Evolutionary conservation across 164 flowering plant genomes (phyloP).

Genomic region (Taxillus chinensis): DNA sequence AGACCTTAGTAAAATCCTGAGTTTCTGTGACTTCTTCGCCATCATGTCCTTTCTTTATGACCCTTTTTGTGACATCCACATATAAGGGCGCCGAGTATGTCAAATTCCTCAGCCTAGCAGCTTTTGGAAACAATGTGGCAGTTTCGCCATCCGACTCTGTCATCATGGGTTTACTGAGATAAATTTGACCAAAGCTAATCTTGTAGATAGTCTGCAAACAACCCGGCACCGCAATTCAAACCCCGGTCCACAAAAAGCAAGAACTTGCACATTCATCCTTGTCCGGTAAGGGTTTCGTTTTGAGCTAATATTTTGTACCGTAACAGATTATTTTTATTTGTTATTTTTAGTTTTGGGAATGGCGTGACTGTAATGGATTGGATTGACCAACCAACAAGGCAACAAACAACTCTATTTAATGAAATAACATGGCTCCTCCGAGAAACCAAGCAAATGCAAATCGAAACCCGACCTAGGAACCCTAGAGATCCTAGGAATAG

Average conservation of each 20-base stretch:
- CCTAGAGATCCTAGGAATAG: background rate
- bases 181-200: conserved; percentile 93
- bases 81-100: conserved; percentile 95
- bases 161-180: conserved; percentile 97
- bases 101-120: conserved; percentile 87
- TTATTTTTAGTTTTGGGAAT: too few species aligned
- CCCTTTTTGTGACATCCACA: conserved; percentile 82
- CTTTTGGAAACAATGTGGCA: conserved; percentile 90
- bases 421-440: too few species aligned
- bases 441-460: too few species aligned
- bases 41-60: conserved; percentile 92
- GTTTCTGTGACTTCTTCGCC: conserved; percentile 90
- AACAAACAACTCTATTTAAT: too few species aligned
- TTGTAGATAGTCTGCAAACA: conserved; percentile 87
- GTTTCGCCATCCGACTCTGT: conserved; percentile 99
- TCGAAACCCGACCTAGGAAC: background rate
- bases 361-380: too few species aligned
- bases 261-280: too few species aligned
- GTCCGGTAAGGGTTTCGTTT: too few species aligned
- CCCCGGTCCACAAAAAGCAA: too few species aligned
- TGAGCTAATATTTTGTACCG: too few species aligned
- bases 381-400: too few species aligned
- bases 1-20: conserved; percentile 91
- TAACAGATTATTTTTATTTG: too few species aligned
- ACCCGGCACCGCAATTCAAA: background rate